phyloP scores from a whole-genome alignment of 2,329 filamentous ascomycete species.

The Phyllosticta citribraziliensis region DNA sequence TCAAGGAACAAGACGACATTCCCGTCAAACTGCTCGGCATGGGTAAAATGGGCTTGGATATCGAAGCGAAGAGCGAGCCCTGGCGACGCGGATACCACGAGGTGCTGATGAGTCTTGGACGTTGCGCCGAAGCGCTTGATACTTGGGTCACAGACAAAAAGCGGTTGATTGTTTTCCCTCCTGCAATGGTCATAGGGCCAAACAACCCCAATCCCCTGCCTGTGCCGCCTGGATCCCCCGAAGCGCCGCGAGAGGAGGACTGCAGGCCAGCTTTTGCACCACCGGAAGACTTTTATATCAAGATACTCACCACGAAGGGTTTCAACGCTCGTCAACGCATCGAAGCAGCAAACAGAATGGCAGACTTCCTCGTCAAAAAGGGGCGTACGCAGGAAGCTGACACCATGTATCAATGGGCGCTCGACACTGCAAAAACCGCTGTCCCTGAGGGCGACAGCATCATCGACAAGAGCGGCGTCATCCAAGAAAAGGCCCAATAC shows the following conservation, averaged over 20 bases:
- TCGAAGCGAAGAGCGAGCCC: constrained; percentile 65
- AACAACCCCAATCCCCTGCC: constrained; percentile 74
- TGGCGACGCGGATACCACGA: constrained; percentile 85
- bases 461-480: constrained; percentile 55
- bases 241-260: constrained; percentile 62
- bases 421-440: constrained; percentile 60
- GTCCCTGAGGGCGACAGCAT: constrained; percentile 37
- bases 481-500: constrained; percentile 16
- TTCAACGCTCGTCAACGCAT: constrained; percentile 71
- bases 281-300: constrained; percentile 71
- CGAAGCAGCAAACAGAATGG: constrained; percentile 73
- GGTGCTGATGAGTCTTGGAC: constrained; percentile 65
- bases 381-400: constrained; percentile 53
- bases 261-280: constrained; percentile 57
- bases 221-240: constrained; percentile 52
- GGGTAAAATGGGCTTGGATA: constrained; percentile 50
- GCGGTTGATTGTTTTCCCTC: constrained; percentile 57
- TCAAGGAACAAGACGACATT: constrained; percentile 48
- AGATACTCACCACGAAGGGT: constrained; percentile 69
- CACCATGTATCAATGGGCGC: constrained; percentile 64
- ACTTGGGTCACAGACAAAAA: constrained; percentile 65
- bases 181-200: constrained; percentile 66
- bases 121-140: constrained; percentile 70
- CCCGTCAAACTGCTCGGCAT: constrained; percentile 29
- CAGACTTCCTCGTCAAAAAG: constrained; percentile 77